phyloP scores from a whole-genome alignment of 805 yeast species.

The Candida golubevii region DNA sequence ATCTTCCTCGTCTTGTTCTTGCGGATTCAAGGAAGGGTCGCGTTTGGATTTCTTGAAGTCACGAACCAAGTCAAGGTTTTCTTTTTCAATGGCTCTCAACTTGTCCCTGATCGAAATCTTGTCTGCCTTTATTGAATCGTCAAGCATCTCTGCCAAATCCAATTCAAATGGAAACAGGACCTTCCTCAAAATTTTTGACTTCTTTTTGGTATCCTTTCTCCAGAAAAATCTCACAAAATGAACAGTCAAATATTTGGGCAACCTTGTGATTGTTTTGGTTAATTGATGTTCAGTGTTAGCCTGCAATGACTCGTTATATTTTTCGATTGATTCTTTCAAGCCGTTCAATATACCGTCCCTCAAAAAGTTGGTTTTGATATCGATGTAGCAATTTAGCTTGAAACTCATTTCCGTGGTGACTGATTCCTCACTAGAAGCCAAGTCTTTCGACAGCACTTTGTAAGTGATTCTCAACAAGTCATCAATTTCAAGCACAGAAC shows the following conservation, averaged over 20 bases:
- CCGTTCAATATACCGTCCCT: conserved; percentile 79
- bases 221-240: conserved; percentile 94
- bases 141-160: conserved; percentile 81
- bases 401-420: conserved; percentile 46
- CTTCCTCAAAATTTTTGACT: conserved; percentile 89
- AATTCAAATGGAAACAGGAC: conserved; percentile 93
- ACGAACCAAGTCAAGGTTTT: conserved; percentile 64
- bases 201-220: conserved; percentile 87
- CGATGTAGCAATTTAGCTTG: conserved; percentile 87
- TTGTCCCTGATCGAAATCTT: conserved; percentile 73
- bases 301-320: conserved; percentile 65
- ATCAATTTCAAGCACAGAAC: conserved; percentile 46
- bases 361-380: conserved; percentile 78
- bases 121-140: conserved; percentile 64
- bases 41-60: conserved; percentile 63
- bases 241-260: conserved; percentile 85
- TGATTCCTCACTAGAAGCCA: conserved; percentile 39
- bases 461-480: conserved; percentile 63
- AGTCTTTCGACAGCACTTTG: conserved; percentile 59
- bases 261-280: conserved; percentile 55
- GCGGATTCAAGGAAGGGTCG: conserved; percentile 37
- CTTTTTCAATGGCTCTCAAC: conserved; percentile 70
- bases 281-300: conserved; percentile 69
- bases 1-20: conserved; percentile 54
- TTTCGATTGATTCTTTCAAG: conserved; percentile 71